phyloP scores from a whole-genome alignment of 2,329 filamentous ascomycete genomes.

The Aspergillus felis region DNA sequence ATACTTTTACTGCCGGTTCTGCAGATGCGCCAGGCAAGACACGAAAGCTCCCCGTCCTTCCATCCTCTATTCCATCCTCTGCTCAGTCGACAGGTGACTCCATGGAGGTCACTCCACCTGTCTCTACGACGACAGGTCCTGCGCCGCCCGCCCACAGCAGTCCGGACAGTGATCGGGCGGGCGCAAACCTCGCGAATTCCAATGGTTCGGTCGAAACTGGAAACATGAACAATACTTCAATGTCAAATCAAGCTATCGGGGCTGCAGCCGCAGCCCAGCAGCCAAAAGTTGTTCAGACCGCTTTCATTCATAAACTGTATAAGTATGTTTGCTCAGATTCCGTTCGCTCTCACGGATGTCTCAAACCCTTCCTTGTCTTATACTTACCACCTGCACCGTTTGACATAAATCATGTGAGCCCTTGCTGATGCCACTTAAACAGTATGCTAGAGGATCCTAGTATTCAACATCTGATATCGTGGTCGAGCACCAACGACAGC shows the following conservation, averaged over 20 bases:
- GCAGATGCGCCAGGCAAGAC: slow-evolving; percentile 42
- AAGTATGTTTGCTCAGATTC: slow-evolving; percentile 60
- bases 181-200: slow-evolving; percentile 26
- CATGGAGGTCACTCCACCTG: slow-evolving; percentile 54
- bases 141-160: slow-evolving; percentile 48
- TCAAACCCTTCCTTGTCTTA: not conserved
- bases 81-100: slow-evolving; percentile 45
- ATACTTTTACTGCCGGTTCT: slow-evolving; percentile 40
- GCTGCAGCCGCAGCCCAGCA: slow-evolving; percentile 66
- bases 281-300: slow-evolving; percentile 96
- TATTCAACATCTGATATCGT: slow-evolving; percentile 94
- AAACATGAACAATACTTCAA: slow-evolving; percentile 23
- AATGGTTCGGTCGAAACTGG: slow-evolving; percentile 32
- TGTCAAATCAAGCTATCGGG: slow-evolving; percentile 33
- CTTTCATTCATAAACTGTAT: slow-evolving; percentile 98
- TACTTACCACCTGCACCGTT: not conserved
- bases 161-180: slow-evolving; percentile 45
- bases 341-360: not conserved
- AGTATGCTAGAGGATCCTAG: slow-evolving; percentile 95
- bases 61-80: slow-evolving; percentile 44
- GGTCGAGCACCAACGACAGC: slow-evolving; percentile 89
- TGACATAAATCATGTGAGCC: not conserved
- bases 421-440: slow-evolving; percentile 19
- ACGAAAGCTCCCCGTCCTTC: slow-evolving; percentile 51
- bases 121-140: slow-evolving; percentile 40